Evolutionary conservation across 2,329 filamentous ascomycete genomes (phyloP), one percentile per base, ranked within the genome.

Genomic region (Nothomitra cinnamomea): DNA sequence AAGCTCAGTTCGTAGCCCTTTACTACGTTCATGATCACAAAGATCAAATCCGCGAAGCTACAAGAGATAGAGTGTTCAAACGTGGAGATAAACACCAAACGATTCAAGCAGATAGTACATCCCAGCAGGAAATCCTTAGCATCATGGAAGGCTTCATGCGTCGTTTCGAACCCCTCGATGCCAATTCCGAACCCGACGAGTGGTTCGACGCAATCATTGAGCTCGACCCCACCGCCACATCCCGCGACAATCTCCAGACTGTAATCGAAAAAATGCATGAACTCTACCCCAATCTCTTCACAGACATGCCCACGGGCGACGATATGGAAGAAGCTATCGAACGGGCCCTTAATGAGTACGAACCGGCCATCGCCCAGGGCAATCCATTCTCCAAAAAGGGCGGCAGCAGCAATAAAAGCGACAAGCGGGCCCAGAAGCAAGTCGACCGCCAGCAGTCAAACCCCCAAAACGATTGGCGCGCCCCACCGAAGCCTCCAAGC

Each of bases 31-130:
- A 96, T 63, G 79, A 88, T 13, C 55, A 72, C 22, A 17, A 21
- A 6, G 76, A 85, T 51, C 72, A 78, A 32, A 86, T 96, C 57
- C 78, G 85, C 45, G 72, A 78, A 54, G 74, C 90, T 24, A 94
- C 88, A 1, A 82, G 79, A 55, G 76, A 82, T 57, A 82, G 92
- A 51, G 87, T 98, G 0, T 70, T 95, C 19, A 76, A 79, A 4
- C 83, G 92, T 21, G 92, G 92, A 13, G 88, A 98, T 66, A 96
- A 96, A 62, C 92, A 98, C 66, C 92, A 98, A 69, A 98, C 92
- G 0, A 96, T 98, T 56, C 88, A 92, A 62, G 89, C 90, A 10
- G 73, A 71, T n/a, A 83, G 79, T 47, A 83, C 85, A 54, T 78
- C 83, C 45, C 68, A 73, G 48, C 70, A 75, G 17, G 90, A 95